Evolutionary conservation across 2,329 filamentous ascomycete genomes (phyloP), one percentile per base, ranked within the genome.

Genomic region (Colletotrichum australisinense): DNA sequence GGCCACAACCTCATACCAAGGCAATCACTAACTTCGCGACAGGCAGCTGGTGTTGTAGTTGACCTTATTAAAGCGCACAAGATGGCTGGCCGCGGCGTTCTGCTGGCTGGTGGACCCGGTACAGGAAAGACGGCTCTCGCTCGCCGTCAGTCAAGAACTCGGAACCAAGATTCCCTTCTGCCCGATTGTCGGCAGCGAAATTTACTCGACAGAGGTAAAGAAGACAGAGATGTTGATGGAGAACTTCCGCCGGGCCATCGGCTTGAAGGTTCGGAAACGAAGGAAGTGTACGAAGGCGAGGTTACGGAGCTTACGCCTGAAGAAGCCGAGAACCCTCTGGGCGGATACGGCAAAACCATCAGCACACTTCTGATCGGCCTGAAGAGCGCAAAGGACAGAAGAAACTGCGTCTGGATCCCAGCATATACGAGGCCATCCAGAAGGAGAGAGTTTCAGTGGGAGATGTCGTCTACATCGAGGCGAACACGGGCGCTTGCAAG

Each of bases 161-260:
- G 97, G 97, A 78, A 98, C 95, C 63, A 98, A 98, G 87, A 97
- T 99, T 70, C 97, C 97, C 7, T 99, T 99, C 83, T 98, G 97
- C 84, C 95, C 96, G 52, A 98, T 99, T 81, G 97, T 98, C 66
- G 97, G 95, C 78, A 98, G 95, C 87, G 97, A 99, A 85, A 93
- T 99, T 79, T 99, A 98, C 86, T 98, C 95, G 78, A 93, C 96
- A 58, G 97, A 99, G 85, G 95, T 99, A 76, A 99, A 99, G 91
- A 99, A 99, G 91, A 99, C 97, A 63, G 97, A 99, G 84, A 93
- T 97, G 77, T 87, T 99, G 81, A 98, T 98, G 97, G 97, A 99
- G 88, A 98, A 98, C 87, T 99, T 99, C 84, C 91, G 97, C 82
- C 90, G 97, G 81, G 97, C 97, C 72, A 99, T 99, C 83, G 97